phyloP scores from a whole-genome alignment of 2,329 filamentous ascomycete genomes.

The Proliferodiscus dingleyae region DNA sequence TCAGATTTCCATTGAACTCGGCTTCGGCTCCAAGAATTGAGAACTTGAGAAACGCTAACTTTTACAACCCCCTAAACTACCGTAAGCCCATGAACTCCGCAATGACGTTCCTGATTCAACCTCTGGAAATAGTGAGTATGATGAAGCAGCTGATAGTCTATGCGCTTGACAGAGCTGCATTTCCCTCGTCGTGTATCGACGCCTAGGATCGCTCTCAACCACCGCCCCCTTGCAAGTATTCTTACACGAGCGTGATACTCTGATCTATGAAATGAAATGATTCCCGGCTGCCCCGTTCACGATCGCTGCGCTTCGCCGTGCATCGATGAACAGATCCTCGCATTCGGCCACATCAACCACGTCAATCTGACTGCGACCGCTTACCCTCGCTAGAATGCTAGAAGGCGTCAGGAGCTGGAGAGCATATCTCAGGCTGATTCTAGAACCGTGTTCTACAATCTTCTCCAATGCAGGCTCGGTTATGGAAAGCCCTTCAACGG shows the following conservation, averaged over 20 bases:
- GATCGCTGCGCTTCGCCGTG: conserved; percentile 69
- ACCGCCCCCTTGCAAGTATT: conserved; percentile 58
- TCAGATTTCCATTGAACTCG: conserved; percentile 6
- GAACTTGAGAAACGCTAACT: conserved; percentile 1
- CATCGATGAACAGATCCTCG: conserved; percentile 79
- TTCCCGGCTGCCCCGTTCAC: conserved; percentile 58
- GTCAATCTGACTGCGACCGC: conserved; percentile 71
- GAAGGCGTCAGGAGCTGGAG: conserved; percentile 67
- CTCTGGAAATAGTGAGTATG: conserved; percentile 4
- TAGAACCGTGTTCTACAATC: conserved; percentile 79
- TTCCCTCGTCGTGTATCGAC: conserved; percentile 76
- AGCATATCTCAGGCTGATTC: conserved; percentile 87
- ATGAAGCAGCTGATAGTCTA: conserved; percentile 58
- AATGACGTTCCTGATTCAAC: conserved; percentile 2
- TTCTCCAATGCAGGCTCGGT: conserved; percentile 80
- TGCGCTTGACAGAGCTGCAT: conserved; percentile 61
- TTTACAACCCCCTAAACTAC: conserved; percentile 10
- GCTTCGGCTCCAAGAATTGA: conserved; percentile 7
- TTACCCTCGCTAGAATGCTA: conserved; percentile 83
- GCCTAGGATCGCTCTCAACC: too few species aligned
- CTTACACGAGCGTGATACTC: background rate
- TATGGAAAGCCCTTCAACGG: conserved; percentile 75
- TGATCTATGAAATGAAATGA: conserved; percentile 44
- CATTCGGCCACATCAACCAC: conserved; percentile 74
- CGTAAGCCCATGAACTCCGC: background rate